A percentile compares a stretch with the other conserved stretches of the same genome.
Evolutionary conservation across 768 basidiomycete genomes (phyloP).

Genomic region (Inosperma sp.): DNA sequence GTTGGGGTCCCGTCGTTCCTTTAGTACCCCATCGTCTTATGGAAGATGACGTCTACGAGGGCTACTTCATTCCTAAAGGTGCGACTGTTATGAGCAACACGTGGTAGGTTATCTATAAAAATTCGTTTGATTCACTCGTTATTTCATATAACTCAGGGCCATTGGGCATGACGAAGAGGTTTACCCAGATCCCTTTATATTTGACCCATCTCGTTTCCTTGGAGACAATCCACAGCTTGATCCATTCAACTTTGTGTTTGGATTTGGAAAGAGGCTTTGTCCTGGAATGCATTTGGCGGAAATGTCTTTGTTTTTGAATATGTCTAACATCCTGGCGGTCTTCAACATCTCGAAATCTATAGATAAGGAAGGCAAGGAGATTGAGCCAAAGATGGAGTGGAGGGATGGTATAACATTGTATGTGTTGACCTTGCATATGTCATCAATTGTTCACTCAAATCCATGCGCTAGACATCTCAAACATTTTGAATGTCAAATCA

Average conservation of each 20-base stretch:
- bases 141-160: slow-evolving; percentile 19
- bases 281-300: slow-evolving; percentile 29
- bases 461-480: slow-evolving; percentile 20
- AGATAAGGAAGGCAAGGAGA: slow-evolving; percentile 29
- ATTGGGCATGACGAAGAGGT: slow-evolving; percentile 32
- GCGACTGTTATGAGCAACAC: slow-evolving; percentile 28
- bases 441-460: neutral
- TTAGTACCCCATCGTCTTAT: slow-evolving; percentile 27
- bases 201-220: slow-evolving; percentile 29
- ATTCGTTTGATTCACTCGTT: neutral
- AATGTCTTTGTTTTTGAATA: slow-evolving; percentile 29
- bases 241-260: slow-evolving; percentile 25
- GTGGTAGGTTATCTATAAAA: slow-evolving; percentile 22
- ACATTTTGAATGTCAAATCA: slow-evolving; percentile 18
- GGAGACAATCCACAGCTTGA: slow-evolving; percentile 22
- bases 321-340: slow-evolving; percentile 30
- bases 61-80: slow-evolving; percentile 33
- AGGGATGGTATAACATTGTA: slow-evolving; percentile 23
- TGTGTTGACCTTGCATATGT: neutral
- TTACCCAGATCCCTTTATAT: slow-evolving; percentile 31
- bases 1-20: slow-evolving; percentile 33
- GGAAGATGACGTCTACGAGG: slow-evolving; percentile 31
- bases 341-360: slow-evolving; percentile 32
- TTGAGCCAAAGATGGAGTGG: slow-evolving; percentile 30
- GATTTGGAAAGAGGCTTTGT: slow-evolving; percentile 27